phyloP scores from a whole-genome alignment of 1,139 yeast genomes.

The Pneumocystis carinii region DNA sequence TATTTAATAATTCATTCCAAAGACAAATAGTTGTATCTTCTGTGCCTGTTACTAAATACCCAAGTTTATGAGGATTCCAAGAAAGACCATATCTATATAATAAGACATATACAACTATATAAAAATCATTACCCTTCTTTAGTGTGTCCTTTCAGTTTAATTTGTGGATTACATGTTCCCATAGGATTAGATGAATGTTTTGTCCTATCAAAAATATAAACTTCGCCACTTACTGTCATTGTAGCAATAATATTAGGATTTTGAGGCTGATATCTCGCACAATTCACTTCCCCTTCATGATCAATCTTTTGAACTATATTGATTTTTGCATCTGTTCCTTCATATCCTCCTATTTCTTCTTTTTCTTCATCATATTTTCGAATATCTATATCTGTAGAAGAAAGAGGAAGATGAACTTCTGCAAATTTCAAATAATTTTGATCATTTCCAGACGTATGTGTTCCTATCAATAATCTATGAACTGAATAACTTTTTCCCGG shows the following conservation, averaged over 20 bases:
- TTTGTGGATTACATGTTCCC: slow-evolving; percentile 24
- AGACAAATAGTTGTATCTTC: slow-evolving; percentile 52
- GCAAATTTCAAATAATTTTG: slow-evolving; percentile 67
- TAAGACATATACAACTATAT: not conserved
- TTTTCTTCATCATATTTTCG: slow-evolving; percentile 24
- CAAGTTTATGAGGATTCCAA: slow-evolving; percentile 36
- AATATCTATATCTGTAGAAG: slow-evolving; percentile 20
- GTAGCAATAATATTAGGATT: slow-evolving; percentile 56
- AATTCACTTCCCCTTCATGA: slow-evolving; percentile 51
- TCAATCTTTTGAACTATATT: slow-evolving; percentile 38
- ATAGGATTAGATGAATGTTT: slow-evolving; percentile 28
- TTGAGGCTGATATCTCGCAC: slow-evolving; percentile 73
- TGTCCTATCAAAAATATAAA: slow-evolving; percentile 49
- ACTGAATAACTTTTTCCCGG: slow-evolving; percentile 16
- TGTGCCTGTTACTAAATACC: slow-evolving; percentile 46
- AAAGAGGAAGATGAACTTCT: slow-evolving; percentile 47
- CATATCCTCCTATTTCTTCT: slow-evolving; percentile 23
- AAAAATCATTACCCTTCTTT: slow-evolving; percentile 34
- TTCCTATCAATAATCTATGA: slow-evolving; percentile 50
- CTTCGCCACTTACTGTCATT: slow-evolving; percentile 60
- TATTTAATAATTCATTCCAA: slow-evolving; percentile 40
- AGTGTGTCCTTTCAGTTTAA: slow-evolving; percentile 41
- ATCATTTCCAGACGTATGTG: slow-evolving; percentile 74
- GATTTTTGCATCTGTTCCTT: slow-evolving; percentile 24
- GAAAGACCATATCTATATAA: slow-evolving; percentile 37